Evolutionary conservation across 306 rosid species (phyloP), one percentile per base, ranked within the genome.

Genomic region (Trifolium subterraneum): DNA sequence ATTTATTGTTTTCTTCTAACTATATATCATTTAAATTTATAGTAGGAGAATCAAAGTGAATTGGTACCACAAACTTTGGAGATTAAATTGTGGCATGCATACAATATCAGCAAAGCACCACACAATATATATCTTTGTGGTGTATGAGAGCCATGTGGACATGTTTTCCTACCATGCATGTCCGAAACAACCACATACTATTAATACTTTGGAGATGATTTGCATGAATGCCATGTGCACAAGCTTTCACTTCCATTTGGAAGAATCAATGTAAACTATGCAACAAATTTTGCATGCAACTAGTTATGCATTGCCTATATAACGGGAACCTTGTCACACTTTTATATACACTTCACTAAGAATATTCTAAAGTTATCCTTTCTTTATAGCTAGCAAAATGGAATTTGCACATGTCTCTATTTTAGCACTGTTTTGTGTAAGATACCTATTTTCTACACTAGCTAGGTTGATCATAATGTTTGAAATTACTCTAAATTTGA

Each of bases 401-500:
- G 41, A 59, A 19, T 59, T 27, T 29, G 39, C 20, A 59, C 41
- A 6, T 29, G 18, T 59, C 11, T 59, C 65, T 27, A 1, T 59
- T 59, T 59, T 59, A 59, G 64, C 39, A 27, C 11, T 59, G 11
- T 29, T 29, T 33, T 60, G 42, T 60, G 65, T 60, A 60, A 29
- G 42, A 0, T 19, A 9, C 27, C 1, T 60, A 15, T 29, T 27
- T 10, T 56, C 29, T 23, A 25, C 4, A 23, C 6, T 27, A 36
- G 10, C n/a, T 1, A 18, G n/a, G n/a, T n/a, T 52, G 59, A 52
- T 52, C 13, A 52, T 52, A 18, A 18, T 18, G 12, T 51, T 27
- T 59, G 18, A n/a, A 3, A 0, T 1, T n/a, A 7, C 0, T 48
- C 7, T 7, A 0, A n/a, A n/a, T 48, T 47, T 47, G 8, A 18